Evolutionary conservation across 148 eudicot genomes (phyloP).

Genomic region (Selenicereus undatus): DNA sequence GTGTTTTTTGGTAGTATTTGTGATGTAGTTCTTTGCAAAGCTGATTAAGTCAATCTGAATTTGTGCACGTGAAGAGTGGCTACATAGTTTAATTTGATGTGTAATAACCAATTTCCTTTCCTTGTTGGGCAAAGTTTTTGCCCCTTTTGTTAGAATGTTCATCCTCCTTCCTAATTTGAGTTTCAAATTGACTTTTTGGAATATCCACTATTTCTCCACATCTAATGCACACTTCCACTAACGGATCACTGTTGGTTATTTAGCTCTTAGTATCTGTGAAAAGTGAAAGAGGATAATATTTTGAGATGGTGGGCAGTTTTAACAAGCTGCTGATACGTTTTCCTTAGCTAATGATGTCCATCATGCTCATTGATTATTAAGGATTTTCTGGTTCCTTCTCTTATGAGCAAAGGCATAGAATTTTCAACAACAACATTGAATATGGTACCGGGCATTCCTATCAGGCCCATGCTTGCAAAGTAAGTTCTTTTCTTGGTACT

Average conservation of each 20-base stretch:
- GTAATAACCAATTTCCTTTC: constrained; percentile 6
- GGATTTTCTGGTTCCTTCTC: constrained; percentile 85
- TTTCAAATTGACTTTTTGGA: neutral
- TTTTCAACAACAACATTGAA: constrained; percentile 68
- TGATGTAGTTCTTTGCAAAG: neutral
- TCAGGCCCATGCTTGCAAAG: constrained; percentile 98
- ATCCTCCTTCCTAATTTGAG: neutral
- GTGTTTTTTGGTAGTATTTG: neutral
- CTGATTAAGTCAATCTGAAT: neutral
- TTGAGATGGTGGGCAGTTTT: neutral
- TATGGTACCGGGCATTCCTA: constrained; percentile 93
- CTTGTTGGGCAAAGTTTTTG: neutral
- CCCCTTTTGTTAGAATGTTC: neutral
- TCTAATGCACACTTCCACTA: neutral
- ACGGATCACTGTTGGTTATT: neutral
- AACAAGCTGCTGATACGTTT: neutral
- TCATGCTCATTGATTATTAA: constrained; percentile 29
- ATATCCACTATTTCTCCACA: neutral
- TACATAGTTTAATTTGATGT: neutral
- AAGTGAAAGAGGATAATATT: neutral
- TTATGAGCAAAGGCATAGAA: constrained; percentile 68
- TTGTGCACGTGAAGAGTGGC: neutral
- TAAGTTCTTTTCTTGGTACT: constrained; percentile 30
- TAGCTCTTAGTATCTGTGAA: neutral
- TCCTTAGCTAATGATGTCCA: neutral